Conservation (phyloP, 1,139 yeast genomes). For the Arxiozyma bovina region DNA sequence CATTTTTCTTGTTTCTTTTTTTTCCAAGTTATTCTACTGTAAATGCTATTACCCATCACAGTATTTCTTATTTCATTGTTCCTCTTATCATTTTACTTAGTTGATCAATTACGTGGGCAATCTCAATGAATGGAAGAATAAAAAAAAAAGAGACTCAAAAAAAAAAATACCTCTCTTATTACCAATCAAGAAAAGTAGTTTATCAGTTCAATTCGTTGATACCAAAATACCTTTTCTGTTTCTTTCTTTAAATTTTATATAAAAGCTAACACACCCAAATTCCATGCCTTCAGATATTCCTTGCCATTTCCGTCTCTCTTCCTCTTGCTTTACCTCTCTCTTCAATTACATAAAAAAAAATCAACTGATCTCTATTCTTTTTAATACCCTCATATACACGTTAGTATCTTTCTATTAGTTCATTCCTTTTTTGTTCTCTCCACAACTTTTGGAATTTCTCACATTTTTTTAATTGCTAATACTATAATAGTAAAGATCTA, state of each 20-base stretch:
- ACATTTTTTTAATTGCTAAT: background rate
- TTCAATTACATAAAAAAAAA: background rate
- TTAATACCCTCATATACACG: slow-evolving; percentile 1
- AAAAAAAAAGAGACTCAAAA: background rate
- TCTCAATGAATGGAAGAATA: background rate
- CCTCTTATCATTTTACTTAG: background rate
- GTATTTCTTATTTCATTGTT: background rate
- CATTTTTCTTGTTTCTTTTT: background rate
- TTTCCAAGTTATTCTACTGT: background rate
- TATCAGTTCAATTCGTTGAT: background rate
- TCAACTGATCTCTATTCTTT: slow-evolving; percentile 2
- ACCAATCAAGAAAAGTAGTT: background rate
- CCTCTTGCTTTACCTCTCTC: background rate
- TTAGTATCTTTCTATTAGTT: slow-evolving; percentile 2
- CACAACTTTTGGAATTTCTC: background rate
- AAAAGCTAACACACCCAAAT: slow-evolving; percentile 1
- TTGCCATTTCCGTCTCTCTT: background rate
- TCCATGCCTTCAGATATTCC: background rate
- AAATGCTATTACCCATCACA: background rate
- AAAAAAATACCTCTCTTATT: background rate
- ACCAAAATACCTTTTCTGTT: background rate
- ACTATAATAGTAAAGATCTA: slow-evolving; percentile 1
- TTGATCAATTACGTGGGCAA: background rate
- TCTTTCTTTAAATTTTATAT: background rate
- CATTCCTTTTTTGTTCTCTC: background rate